These are phyloP conservation scores for Cicer judaicum DNA, from an alignment of 306 rosid genomes.

Conservation along the genomic window DNA sequence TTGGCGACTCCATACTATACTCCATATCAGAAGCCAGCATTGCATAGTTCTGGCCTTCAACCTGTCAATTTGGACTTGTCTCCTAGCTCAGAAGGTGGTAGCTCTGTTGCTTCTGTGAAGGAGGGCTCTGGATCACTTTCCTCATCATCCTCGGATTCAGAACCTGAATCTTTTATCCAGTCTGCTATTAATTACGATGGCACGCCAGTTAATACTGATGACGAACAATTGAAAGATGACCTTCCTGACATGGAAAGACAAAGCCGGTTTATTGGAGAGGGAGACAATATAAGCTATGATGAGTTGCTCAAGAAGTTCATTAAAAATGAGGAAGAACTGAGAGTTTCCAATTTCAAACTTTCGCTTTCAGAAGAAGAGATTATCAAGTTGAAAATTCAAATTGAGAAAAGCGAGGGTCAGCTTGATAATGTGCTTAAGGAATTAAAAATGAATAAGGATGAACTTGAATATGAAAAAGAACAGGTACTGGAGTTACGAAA, in stretches of 20 bases:
- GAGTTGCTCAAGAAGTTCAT: constrained; percentile 48
- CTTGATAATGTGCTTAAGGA: not conserved
- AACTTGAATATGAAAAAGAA: constrained; percentile 47
- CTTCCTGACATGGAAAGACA: constrained; percentile 48
- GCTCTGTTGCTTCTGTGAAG: constrained; percentile 58
- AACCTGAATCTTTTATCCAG: constrained; percentile 58
- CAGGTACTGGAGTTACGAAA: constrained; percentile 56
- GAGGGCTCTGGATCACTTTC: constrained; percentile 57
- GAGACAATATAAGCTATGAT: constrained; percentile 44
- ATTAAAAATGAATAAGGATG: not conserved
- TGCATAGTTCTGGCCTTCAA: constrained; percentile 49
- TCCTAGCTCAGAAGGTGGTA: constrained; percentile 62
- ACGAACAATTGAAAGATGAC: constrained; percentile 51
- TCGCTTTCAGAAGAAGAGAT: constrained; percentile 4
- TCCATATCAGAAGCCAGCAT: constrained; percentile 54
- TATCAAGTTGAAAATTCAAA: constrained; percentile 13
- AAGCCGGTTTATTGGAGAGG: constrained; percentile 28
- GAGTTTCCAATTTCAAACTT: constrained; percentile 15
- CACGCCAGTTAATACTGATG: constrained; percentile 12
- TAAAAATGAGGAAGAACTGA: constrained; percentile 52
- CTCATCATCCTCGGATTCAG: constrained; percentile 65
- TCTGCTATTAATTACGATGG: not conserved
- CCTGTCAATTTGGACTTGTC: constrained; percentile 56
- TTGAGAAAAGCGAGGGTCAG: not conserved
- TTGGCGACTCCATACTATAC: constrained; percentile 62